Evolutionary conservation across 768 basidiomycete species (phyloP).

Genomic region (Lentinula sp.): DNA sequence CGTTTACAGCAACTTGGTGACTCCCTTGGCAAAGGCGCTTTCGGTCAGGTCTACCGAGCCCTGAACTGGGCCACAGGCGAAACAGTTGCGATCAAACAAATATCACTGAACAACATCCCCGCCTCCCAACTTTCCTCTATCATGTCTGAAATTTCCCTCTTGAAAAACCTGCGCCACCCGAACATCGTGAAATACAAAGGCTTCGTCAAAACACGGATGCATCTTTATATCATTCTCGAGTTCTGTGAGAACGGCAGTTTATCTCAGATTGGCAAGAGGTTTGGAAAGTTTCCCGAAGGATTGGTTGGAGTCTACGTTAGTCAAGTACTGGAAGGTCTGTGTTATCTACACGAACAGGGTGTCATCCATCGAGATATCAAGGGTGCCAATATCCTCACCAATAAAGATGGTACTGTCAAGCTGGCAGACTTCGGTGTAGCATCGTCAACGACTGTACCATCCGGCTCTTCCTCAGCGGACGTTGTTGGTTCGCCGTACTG

Average conservation of each 20-base stretch:
- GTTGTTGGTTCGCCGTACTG: conserved; percentile 5
- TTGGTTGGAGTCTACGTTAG: conserved; percentile 96
- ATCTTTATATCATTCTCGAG: conserved; percentile 96
- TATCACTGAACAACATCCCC: conserved; percentile 89
- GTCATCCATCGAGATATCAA: conserved; percentile 99
- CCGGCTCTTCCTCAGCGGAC: neutral
- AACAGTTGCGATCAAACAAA: conserved; percentile 98
- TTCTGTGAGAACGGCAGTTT: conserved; percentile 99
- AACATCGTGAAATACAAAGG: conserved; percentile 99
- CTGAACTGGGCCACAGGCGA: conserved; percentile 96
- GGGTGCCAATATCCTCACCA: conserved; percentile 96
- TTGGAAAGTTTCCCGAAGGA: conserved; percentile 97
- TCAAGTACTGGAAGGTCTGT: conserved; percentile 91
- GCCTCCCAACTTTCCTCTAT: conserved; percentile 93
- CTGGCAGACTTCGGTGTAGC: conserved; percentile 99
- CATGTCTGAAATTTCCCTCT: conserved; percentile 40
- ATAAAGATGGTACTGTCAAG: conserved; percentile 97
- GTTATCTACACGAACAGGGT: conserved; percentile 98
- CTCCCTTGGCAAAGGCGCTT: conserved; percentile 92
- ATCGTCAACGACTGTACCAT: conserved; percentile 54
- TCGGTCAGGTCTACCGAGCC: conserved; percentile 94
- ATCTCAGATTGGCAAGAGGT: conserved; percentile 91
- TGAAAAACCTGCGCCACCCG: conserved; percentile 38
- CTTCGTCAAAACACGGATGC: conserved; percentile 91
- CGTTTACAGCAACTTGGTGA: conserved; percentile 83